Evolutionary conservation across 805 yeast genomes (phyloP).

Genomic region (Yarrowia phangngaensis): DNA sequence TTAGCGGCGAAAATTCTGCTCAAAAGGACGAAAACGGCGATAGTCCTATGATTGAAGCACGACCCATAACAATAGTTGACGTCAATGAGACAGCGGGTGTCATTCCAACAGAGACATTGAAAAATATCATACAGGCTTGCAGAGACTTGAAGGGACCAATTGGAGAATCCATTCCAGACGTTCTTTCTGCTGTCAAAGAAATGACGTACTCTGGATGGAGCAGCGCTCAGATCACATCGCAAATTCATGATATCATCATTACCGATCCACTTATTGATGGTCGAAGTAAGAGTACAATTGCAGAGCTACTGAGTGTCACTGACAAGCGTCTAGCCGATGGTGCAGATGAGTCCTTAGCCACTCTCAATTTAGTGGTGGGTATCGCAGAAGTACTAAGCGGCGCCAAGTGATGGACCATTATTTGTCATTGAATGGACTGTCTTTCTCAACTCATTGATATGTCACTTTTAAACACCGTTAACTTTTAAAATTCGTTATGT

Average conservation of each 20-base stretch:
- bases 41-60: slow-evolving; percentile 37
- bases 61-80: slow-evolving; percentile 44
- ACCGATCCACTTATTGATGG: slow-evolving; percentile 51
- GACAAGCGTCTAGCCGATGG: slow-evolving; percentile 79
- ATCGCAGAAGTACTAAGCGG: slow-evolving; percentile 40
- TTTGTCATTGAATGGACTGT: not conserved
- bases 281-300: slow-evolving; percentile 58
- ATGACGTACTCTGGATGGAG: slow-evolving; percentile 72
- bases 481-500: not conserved
- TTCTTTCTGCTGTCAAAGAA: slow-evolving; percentile 1
- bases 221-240: slow-evolving; percentile 65
- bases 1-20: slow-evolving; percentile 42
- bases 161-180: slow-evolving; percentile 28
- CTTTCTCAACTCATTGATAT: too few relatives aligned
- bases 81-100: slow-evolving; percentile 75
- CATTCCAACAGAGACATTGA: slow-evolving; percentile 51
- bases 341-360: slow-evolving; percentile 80
- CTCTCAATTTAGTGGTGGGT: slow-evolving; percentile 59
- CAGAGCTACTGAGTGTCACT: slow-evolving; percentile 63
- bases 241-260: slow-evolving; percentile 65
- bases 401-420: not conserved
- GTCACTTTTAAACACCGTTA: too few relatives aligned
- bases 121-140: slow-evolving; percentile 43
- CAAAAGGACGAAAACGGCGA: slow-evolving; percentile 37
- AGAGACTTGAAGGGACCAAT: slow-evolving; percentile 28